Evolutionary conservation across 148 eudicot genomes (phyloP), one percentile per base, ranked within the genome.

Genomic region (Persicaria tinctoria): DNA sequence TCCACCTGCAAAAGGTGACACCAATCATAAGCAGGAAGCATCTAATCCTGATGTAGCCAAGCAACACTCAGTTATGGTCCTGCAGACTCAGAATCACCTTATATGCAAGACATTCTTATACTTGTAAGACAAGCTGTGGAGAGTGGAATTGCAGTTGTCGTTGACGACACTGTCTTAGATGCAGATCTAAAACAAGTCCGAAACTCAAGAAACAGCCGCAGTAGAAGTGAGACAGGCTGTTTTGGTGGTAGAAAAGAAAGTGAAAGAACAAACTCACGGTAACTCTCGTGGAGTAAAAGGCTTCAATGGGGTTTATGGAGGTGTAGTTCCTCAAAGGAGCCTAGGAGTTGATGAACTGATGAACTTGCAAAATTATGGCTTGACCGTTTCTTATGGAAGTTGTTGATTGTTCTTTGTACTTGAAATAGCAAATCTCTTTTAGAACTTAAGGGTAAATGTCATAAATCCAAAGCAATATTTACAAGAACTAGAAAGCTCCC

Each of bases 301-400:
- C 66, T 64, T 83, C 10, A 74, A 54, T 73, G 85, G 18, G 63
- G 90, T 87, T 75, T 83, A 70, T 68, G 85, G 79, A 8, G 68
- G 73, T 81, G 80, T 86, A 62, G 88, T 79, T 77, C 96, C 96
- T 17, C 82, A 80, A 57, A 93, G 97, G 70, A 89, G 84, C 81
- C 84, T 94, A 49, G 70, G 86, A 80, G 90, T 94, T 20, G 97
- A 94, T 77, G 98, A 32, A 32, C 38, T 32, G 38, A 32, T 32
- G 41, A 94, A 83, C 91, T 94, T 74, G 97, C 97, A 18, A 91
- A 91, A 80, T 86, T 94, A 75, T 80, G 76, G 85, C 92, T 79
- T 94, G 83, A 83, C 81, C 17, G 49, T 10, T 32, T 63, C 23
- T 73, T 17, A 63, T 70, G 47, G 14, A 51, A 16, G 20, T 46